Evolutionary conservation across 371 early-diverging fungal species (phyloP), one percentile per base, ranked within the genome.

Genomic region (Funneliformis caledonium): DNA sequence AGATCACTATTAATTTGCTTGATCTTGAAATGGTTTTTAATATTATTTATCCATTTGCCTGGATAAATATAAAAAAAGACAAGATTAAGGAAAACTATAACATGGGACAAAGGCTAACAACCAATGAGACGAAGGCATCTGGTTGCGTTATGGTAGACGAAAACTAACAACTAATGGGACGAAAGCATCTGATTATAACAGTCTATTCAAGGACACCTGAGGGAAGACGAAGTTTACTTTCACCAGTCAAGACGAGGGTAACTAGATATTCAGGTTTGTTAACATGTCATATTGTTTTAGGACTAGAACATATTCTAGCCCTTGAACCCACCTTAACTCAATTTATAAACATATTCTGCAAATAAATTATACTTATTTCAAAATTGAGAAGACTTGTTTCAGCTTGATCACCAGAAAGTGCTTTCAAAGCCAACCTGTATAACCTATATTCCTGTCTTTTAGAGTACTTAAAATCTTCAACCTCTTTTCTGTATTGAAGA

Each of bases 391-490:
- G 77, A 48, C 65, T 42, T 77, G 9, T 48, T 67, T 50, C 65
- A 67, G 77, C 77, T 48, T 77, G 33, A 16, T 75, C 76, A 11
- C 19, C 22, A 37, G 77, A 61, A 31, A 77, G 22, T 19, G 42
- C 14, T 10, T 4, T 42, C 47, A 77, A 50, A 47, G 65, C 48
- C 10, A 11, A 64, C 47, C 43, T 65, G 65, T 77, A 77, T 47
- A 77, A 50, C 50, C 26, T 19, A 77, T 77, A 67, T 59, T 77
- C 77, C 65, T 77, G 62, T 64, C 19, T 47, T 77, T 77, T 77
- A 31, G 62, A 47, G 47, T 77, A 77, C 43, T 65, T 77, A 22
- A 77, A 77, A 77, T 42, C n/a, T 42, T 77, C 77, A 47, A 45
- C 47, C 33, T 47, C 65, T 65, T 45, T 65, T 65, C 77, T 77